Conservation (phyloP, 495 filamentous ascomycete species). For the Cryomyces minteri region DNA sequence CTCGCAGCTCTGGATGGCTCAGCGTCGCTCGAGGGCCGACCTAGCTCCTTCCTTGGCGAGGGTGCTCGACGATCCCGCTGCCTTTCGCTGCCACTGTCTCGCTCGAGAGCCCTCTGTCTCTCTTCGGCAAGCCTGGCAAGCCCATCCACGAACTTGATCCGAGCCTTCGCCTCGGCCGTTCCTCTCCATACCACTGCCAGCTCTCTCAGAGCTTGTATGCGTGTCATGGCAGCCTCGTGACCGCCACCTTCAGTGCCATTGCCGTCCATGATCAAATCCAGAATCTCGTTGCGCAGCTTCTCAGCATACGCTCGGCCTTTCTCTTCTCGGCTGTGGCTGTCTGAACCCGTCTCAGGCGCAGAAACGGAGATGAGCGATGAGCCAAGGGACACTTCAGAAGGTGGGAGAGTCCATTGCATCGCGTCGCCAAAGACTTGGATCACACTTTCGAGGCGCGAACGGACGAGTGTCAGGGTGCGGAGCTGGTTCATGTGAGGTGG, state of each 20-base stretch:
- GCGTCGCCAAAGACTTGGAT: constrained; percentile 82
- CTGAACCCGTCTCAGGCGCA: constrained; percentile 45
- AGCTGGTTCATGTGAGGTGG: constrained; percentile 59
- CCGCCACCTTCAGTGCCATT: constrained; percentile 25
- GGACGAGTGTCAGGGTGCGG: constrained; percentile 66
- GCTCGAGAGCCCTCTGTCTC: constrained; percentile 10
- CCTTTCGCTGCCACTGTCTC: neutral
- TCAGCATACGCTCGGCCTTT: constrained; percentile 59
- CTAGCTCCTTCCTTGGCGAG: neutral
- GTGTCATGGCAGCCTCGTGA: constrained; percentile 47
- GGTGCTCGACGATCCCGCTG: neutral
- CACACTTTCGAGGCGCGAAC: constrained; percentile 62
- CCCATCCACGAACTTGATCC: constrained; percentile 62
- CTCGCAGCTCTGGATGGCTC: constrained; percentile 8
- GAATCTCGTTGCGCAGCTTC: constrained; percentile 51
- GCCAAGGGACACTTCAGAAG: constrained; percentile 38
- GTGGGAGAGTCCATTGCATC: constrained; percentile 82
- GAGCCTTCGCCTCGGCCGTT: constrained; percentile 78
- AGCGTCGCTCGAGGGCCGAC: constrained; percentile 2
- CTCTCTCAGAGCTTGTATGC: constrained; percentile 54
- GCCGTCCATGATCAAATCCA: constrained; percentile 37
- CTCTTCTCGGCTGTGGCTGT: constrained; percentile 47
- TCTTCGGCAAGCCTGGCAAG: constrained; percentile 40
- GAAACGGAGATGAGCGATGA: constrained; percentile 71
- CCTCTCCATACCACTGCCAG: constrained; percentile 75